phyloP scores from a whole-genome alignment of 371 early-diverging fungal genomes.

The Rhizomucor miehei region DNA sequence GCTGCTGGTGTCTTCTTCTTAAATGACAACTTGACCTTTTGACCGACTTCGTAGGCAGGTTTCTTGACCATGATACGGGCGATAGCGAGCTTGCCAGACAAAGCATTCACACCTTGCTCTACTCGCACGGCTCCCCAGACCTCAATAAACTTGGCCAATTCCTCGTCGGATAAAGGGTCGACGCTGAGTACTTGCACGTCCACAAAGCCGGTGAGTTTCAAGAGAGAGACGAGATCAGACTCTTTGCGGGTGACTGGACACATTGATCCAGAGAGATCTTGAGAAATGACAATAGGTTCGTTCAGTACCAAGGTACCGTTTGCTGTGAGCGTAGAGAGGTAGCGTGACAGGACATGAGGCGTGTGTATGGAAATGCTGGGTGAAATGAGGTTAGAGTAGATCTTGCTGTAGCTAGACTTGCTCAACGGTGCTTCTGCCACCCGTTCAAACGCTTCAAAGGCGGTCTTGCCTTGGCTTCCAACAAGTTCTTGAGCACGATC shows the following conservation, averaged over 20 bases:
- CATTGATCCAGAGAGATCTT: constrained; percentile 26
- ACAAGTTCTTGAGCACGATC: constrained; percentile 25
- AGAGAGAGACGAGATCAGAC: constrained; percentile 37
- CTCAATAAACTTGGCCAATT: constrained; percentile 36
- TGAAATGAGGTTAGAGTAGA: constrained; percentile 38
- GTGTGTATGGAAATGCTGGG: constrained; percentile 36
- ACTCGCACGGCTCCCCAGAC: constrained; percentile 43
- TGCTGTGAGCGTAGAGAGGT: constrained; percentile 28
- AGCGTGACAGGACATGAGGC: constrained; percentile 39
- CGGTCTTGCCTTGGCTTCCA: constrained; percentile 42
- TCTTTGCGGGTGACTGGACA: constrained; percentile 44
- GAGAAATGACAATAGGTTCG: constrained; percentile 30
- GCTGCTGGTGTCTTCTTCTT: constrained; percentile 53
- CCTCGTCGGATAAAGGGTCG: constrained; percentile 37
- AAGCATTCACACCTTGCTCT: constrained; percentile 42
- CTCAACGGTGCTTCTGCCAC: constrained; percentile 44
- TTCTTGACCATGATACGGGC: constrained; percentile 64
- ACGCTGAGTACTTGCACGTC: constrained; percentile 22
- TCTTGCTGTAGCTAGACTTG: constrained; percentile 26
- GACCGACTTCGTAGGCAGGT: constrained; percentile 86
- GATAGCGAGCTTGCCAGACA: constrained; percentile 44
- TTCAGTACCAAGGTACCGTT: constrained; percentile 31
- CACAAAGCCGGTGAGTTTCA: constrained; percentile 46
- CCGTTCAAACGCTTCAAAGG: constrained; percentile 46
- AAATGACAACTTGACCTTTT: constrained; percentile 44